Percentiles rank a stretch among this genome's conserved stretches.
Conservation (phyloP, 2,329 filamentous ascomycete genomes). For the Curvularia hawaiiensis region DNA sequence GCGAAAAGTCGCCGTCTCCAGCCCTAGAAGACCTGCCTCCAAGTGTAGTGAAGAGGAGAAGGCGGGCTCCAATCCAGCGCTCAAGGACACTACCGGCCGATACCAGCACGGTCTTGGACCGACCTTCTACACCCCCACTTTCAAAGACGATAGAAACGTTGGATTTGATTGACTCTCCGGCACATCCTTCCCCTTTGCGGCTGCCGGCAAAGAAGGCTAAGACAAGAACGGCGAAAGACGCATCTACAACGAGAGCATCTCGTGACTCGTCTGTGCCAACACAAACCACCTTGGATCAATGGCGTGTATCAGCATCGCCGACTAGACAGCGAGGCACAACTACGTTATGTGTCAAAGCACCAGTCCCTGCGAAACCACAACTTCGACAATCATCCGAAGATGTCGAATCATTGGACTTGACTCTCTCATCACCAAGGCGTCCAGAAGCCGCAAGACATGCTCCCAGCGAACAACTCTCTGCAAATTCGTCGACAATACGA, state of each 20-base stretch:
- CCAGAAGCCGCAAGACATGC: neutral
- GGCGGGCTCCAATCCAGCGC: conserved; percentile 41
- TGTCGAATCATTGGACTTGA: conserved; percentile 40
- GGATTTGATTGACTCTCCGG: conserved; percentile 34
- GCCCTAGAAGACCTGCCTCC: conserved; percentile 31
- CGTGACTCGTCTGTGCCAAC: conserved; percentile 24
- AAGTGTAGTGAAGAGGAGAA: conserved; percentile 39
- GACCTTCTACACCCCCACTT: conserved; percentile 26
- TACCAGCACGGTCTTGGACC: conserved; percentile 10
- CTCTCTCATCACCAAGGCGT: conserved; percentile 30
- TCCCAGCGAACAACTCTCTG: conserved; percentile 7
- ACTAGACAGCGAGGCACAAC: conserved; percentile 22
- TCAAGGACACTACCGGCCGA: conserved; percentile 39
- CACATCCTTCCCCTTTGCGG: conserved; percentile 30
- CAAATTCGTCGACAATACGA: conserved; percentile 13
- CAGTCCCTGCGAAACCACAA: conserved; percentile 23
- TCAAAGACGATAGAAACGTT: conserved; percentile 33
- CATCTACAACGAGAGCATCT: conserved; percentile 6
- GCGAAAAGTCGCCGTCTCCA: conserved; percentile 27
- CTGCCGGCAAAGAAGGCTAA: conserved; percentile 33
- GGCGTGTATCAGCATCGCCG: conserved; percentile 35
- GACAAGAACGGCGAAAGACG: conserved; percentile 15
- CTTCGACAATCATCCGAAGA: conserved; percentile 20
- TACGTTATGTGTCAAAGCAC: conserved; percentile 10
- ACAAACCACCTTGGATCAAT: conserved; percentile 41